Percentiles rank a stretch among this genome's conserved stretches.
Conservation (phyloP, 257 asterid genomes). For the Solanum sejunctum region DNA sequence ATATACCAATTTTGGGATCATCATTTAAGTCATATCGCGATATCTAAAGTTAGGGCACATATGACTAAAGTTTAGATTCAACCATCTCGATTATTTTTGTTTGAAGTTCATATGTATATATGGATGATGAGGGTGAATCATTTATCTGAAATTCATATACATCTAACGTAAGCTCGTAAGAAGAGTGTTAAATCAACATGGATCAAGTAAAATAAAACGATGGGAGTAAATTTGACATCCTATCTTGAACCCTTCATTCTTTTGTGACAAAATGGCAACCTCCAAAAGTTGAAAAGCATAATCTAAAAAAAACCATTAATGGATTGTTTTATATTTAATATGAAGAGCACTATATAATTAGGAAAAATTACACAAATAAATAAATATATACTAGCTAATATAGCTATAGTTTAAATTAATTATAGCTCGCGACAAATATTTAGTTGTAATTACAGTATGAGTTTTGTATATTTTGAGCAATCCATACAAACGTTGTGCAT, state of each 20-base stretch:
- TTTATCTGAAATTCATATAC: too few species aligned
- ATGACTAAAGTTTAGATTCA: background rate
- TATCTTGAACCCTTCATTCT: background rate
- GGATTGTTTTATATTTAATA: background rate
- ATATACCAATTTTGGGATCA: background rate
- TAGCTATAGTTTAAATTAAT: too few species aligned
- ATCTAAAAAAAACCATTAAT: background rate
- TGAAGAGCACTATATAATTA: background rate
- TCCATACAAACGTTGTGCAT: too few species aligned
- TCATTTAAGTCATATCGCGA: background rate
- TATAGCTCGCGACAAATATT: too few species aligned
- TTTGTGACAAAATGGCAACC: background rate
- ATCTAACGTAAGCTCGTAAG: background rate
- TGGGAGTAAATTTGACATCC: background rate
- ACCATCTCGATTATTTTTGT: accelerated
- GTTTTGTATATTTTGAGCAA: too few species aligned
- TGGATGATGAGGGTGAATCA: too few species aligned
- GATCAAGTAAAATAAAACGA: too few species aligned
- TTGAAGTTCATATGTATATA: background rate
- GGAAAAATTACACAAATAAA: too few species aligned
- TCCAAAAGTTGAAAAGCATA: background rate
- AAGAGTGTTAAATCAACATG: too few species aligned
- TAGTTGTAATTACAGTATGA: too few species aligned
- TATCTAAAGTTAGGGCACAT: background rate
- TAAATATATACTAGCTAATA: too few species aligned